Evolutionary conservation across 148 eudicot genomes (phyloP), one percentile per base, ranked within the genome.

Genomic region (Drosera capensis): DNA sequence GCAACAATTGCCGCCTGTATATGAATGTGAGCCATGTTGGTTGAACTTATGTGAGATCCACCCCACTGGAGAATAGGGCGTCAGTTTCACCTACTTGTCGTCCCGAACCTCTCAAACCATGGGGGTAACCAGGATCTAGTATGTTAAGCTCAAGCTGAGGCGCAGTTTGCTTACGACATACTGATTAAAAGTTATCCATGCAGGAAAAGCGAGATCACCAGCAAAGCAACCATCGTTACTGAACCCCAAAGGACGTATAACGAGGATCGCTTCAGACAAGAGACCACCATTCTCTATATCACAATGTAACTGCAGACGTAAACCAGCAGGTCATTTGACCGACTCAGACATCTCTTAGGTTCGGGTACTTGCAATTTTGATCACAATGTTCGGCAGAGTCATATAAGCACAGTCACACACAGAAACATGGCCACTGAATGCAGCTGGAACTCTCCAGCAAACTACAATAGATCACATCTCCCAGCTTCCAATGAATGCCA

Each of bases 171-270:
- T 16, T 2, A 20, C 54, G 49, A 40, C 20, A 20, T 45, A 23
- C 28, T 45, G 40, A 50, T 43, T 13, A 16, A 42, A 19, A 25
- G 21, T 21, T 37, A 26, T 15, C 43, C 17, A 2, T 43, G 56
- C 45, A 61, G 71, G 54, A 20, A 40, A 51, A 54, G 55, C 51
- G 2, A 52, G 41, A 53, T 41, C 47, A 43, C 58, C 65, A 40
- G 34, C 51, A 41, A 34, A 5, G 9, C 60, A 40, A 26, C 25
- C 67, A 37, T 48, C 74, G 5, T 25, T 34, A 13, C 17, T 50
- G 21, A 56, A 37, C 26, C 36, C 68, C 2, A 42, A 46, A 45
- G 23, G 53, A 14, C 66, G 48, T 12, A 43, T 25, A 50, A 11
- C 58, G 15, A 63, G 58, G 43, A 30, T 45, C 1, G 38, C 25